Conservation (phyloP, 345 rosid species). For the Salix dunnii region DNA sequence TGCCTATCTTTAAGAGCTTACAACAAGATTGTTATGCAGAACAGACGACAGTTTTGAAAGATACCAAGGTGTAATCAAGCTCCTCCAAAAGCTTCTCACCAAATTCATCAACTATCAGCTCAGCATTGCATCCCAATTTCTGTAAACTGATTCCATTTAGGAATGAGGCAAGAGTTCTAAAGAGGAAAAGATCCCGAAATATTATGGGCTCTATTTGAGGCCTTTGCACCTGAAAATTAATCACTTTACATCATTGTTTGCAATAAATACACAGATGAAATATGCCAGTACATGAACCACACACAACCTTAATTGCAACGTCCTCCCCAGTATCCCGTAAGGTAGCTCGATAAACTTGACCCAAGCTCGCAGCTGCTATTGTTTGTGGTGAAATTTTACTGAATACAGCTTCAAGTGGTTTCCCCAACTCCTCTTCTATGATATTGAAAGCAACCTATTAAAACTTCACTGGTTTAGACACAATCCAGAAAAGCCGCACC, state of each 20-base stretch:
- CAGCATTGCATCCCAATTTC: slow-evolving; percentile 94
- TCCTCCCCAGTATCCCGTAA: slow-evolving; percentile 81
- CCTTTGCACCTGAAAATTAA: slow-evolving; percentile 74
- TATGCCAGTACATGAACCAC: not conserved
- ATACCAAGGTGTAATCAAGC: slow-evolving; percentile 96
- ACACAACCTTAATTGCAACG: slow-evolving; percentile 90
- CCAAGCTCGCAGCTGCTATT: slow-evolving; percentile 96
- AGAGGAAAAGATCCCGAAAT: slow-evolving; percentile 90
- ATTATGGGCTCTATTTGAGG: slow-evolving; percentile 90
- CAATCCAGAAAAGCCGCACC: not conserved
- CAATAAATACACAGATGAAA: slow-evolving; percentile 5
- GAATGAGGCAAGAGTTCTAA: slow-evolving; percentile 91
- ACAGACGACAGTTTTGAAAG: slow-evolving; percentile 16
- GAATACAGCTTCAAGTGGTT: slow-evolving; percentile 80
- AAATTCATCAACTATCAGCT: slow-evolving; percentile 93
- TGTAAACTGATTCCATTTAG: slow-evolving; percentile 82
- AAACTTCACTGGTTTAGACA: slow-evolving; percentile 22
- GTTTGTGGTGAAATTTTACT: slow-evolving; percentile 78
- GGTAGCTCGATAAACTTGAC: slow-evolving; percentile 97
- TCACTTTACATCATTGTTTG: not conserved
- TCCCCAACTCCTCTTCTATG: slow-evolving; percentile 91
- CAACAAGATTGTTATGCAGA: not conserved
- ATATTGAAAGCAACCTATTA: slow-evolving; percentile 79
- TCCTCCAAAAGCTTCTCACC: slow-evolving; percentile 98
- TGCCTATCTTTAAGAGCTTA: not conserved